phyloP scores from a whole-genome alignment of 495 filamentous ascomycete genomes.

The Aspergillus coremiiformis region DNA sequence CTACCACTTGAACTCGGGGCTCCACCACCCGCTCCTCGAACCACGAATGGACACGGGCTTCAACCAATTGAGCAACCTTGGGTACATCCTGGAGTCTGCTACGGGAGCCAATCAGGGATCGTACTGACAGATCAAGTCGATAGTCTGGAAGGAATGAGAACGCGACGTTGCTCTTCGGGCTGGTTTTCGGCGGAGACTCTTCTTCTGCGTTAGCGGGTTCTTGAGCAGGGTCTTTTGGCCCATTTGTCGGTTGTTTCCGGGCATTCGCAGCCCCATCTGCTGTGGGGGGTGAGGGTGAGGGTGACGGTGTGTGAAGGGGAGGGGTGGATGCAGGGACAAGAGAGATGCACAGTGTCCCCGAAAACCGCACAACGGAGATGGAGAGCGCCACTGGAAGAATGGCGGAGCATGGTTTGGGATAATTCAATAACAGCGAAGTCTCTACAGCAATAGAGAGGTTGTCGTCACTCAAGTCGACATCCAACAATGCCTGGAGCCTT shows the following conservation, averaged over 20 bases:
- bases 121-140: conserved; percentile 82
- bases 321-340: conserved; percentile 61
- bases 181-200: conserved; percentile 24
- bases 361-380: conserved; percentile 87
- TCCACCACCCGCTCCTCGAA: conserved; percentile 96
- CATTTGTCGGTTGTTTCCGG: conserved; percentile 3
- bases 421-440: conserved; percentile 89
- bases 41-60: conserved; percentile 86
- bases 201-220: neutral
- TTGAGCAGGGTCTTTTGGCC: conserved; percentile 14
- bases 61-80: conserved; percentile 92
- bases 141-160: conserved; percentile 97
- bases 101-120: conserved; percentile 85
- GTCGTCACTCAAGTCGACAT: conserved; percentile 87
- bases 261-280: conserved; percentile 6
- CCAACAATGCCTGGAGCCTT: conserved; percentile 87
- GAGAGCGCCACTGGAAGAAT: conserved; percentile 90
- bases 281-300: conserved; percentile 23
- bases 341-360: conserved; percentile 84
- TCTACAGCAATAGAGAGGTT: conserved; percentile 90
- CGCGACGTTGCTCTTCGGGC: conserved; percentile 70
- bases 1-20: conserved; percentile 91
- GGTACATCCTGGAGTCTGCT: conserved; percentile 90
- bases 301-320: conserved; percentile 34
- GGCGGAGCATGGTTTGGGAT: conserved; percentile 78